phyloP scores from a whole-genome alignment of 306 rosid species.

The Gynostemma pentaphyllum region DNA sequence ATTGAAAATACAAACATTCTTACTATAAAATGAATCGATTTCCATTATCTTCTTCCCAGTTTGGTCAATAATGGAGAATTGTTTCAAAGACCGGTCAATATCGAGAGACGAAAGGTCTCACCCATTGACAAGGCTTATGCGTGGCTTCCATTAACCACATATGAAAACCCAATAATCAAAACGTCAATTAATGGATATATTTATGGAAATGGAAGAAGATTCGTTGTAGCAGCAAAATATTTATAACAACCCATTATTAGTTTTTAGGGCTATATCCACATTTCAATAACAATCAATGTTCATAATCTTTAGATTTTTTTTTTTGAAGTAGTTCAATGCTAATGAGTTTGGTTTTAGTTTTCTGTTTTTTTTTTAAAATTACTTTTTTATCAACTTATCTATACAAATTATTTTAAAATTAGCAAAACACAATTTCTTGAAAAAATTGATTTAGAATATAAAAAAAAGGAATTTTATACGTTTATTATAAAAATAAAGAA shows the following conservation, averaged over 20 bases:
- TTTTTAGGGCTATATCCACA: neutral
- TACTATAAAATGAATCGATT: neutral
- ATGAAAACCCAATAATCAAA: neutral
- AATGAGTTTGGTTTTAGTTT: too few species aligned
- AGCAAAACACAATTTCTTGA: too few species aligned
- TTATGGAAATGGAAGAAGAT: too few species aligned
- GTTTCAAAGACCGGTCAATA: neutral
- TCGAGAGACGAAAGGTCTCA: neutral
- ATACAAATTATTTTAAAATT: too few species aligned
- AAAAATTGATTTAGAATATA: too few species aligned
- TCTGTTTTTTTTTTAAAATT: too few species aligned
- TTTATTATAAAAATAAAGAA: too few species aligned
- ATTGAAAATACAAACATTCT: neutral
- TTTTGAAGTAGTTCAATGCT: too few species aligned
- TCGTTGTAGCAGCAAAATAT: neutral
- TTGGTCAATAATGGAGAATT: neutral
- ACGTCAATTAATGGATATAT: neutral
- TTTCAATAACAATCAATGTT: too few species aligned
- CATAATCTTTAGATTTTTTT: too few species aligned
- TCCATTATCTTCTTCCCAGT: neutral
- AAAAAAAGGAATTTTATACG: too few species aligned
- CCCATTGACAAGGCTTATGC: neutral
- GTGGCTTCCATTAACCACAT: slow-evolving; percentile 3
- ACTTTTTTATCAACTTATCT: too few species aligned
- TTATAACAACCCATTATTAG: neutral